Evolutionary conservation across 805 yeast genomes (phyloP), one percentile per base, ranked within the genome.

Genomic region (Clavispora vitiphila): DNA sequence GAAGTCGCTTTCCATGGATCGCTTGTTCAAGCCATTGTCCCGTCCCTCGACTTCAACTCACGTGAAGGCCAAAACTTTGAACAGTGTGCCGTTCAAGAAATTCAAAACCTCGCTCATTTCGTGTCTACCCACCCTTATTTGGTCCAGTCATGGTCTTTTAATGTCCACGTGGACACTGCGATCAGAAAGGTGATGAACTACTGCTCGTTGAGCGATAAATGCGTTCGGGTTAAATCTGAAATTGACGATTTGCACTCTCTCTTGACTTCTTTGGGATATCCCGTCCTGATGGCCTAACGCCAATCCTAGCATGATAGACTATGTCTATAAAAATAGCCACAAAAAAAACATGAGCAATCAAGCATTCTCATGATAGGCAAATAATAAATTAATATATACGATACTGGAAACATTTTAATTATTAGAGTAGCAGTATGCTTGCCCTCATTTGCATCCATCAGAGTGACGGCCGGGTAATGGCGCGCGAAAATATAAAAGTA

Each of bases 381-480:
- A n/a, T n/a, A n/a, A n/a, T n/a, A n/a, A n/a, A n/a, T n/a, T n/a
- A n/a, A n/a, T n/a, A n/a, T n/a, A n/a, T n/a, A n/a, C n/a, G n/a
- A n/a, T n/a, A n/a, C n/a, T n/a, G n/a, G n/a, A n/a, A n/a, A n/a
- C n/a, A n/a, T n/a, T n/a, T n/a, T n/a, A n/a, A n/a, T n/a, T n/a
- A n/a, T n/a, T n/a, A n/a, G n/a, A n/a, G n/a, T n/a, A n/a, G n/a
- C n/a, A n/a, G n/a, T n/a, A n/a, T n/a, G 35, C 15, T 4, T 21
- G 35, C 24, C 24, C 23, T 29, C 12, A n/a, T 34, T 34, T 34
- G 37, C 37, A 26, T 22, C 39, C 39, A 37, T 21, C 20, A 10
- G 9, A n/a, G 10, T 15, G 16, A n/a, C 15, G 34, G 43, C 43
- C 54, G 53, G 54, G 54, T 48, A 48, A 50, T 50, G 38, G 34